Conservation (phyloP, 768 basidiomycete species). For the Pisolithus orientalis region DNA sequence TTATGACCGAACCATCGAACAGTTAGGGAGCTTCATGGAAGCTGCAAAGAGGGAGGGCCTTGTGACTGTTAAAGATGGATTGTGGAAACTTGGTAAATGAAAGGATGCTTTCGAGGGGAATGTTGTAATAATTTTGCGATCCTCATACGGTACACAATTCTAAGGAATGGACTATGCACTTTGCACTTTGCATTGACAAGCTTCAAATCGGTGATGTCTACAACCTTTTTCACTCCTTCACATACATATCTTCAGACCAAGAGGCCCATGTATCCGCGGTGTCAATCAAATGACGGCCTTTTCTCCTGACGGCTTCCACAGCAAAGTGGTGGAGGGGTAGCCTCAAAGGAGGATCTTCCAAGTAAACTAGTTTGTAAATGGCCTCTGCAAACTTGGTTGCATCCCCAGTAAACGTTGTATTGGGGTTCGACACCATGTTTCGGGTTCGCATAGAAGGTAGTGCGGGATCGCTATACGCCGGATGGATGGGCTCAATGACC, state of each 20-base stretch:
- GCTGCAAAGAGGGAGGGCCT: slow-evolving; percentile 73
- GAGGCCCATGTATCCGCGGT: slow-evolving; percentile 11
- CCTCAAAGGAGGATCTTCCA: slow-evolving; percentile 12
- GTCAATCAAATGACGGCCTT: slow-evolving; percentile 5
- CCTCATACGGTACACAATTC: no score
- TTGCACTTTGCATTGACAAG: no score
- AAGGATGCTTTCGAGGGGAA: neutral
- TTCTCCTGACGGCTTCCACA: neutral
- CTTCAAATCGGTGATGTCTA: no score
- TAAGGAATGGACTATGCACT: no score
- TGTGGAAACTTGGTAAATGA: slow-evolving; percentile 50
- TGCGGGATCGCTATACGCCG: slow-evolving; percentile 8
- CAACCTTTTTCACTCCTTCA: neutral
- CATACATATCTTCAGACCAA: slow-evolving; percentile 14
- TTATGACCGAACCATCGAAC: slow-evolving; percentile 75
- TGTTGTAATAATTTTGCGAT: no score
- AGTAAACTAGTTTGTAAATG: slow-evolving; percentile 2
- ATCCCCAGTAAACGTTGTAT: slow-evolving; percentile 6
- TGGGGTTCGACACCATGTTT: neutral
- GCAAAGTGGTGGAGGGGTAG: slow-evolving; percentile 7
- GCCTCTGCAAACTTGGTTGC: slow-evolving; percentile 11
- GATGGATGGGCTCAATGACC: slow-evolving; percentile 3
- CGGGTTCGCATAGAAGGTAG: slow-evolving; percentile 1
- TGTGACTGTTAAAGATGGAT: slow-evolving; percentile 61
- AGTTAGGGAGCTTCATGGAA: slow-evolving; percentile 76